Evolutionary conservation across 345 rosid genomes (phyloP), one percentile per base, ranked within the genome.

Genomic region (Streptanthus diversifolius): DNA sequence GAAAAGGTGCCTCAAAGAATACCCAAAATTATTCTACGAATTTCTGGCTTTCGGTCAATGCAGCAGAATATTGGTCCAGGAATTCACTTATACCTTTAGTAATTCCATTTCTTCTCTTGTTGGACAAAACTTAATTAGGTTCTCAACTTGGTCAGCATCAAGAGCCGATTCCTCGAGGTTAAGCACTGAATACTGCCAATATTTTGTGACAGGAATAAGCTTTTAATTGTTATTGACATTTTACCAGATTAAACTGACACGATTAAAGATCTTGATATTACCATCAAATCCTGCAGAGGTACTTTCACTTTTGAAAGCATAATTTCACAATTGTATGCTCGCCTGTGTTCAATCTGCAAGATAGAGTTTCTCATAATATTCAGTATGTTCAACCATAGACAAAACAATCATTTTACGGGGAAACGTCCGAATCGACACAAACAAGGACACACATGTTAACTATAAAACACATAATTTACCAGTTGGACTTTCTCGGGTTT

Each of bases 281-380:
- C 98, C 96, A 81, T 93, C 75, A 93, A 81, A 18, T 90, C 96
- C 41, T 81, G 85, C 77, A 89, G 74, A 9, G 98, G 97, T 53
- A 86, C 89, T 81, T 89, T 93, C 80, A 93, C 98, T 85, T 93
- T 89, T 66, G 98, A 90, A 82, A 93, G 97, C 98, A 93, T 90
- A 68, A 93, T 93, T 80, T 93, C 98, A 47, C 98, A 90, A 72
- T 93, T 93, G 79, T 93, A 93, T 57, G 98, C 97, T 52, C 97
- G 89, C 68, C 96, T 83, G 77, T 87, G 98, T 8, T 93, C 98
- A 84, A 90, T 83, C 98, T 93, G 83, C 80, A 72, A 49, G 56
- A 48, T 12, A 33, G 15, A 60, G 51, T 36, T 77, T 52, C 41
- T 58, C 43, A 63, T 41, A 25, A 30, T 21, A 68, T 59, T 65